Base-by-base conservation (phyloP, 2,329 filamentous ascomycete species). In the Fusarium xylarioides region DNA sequence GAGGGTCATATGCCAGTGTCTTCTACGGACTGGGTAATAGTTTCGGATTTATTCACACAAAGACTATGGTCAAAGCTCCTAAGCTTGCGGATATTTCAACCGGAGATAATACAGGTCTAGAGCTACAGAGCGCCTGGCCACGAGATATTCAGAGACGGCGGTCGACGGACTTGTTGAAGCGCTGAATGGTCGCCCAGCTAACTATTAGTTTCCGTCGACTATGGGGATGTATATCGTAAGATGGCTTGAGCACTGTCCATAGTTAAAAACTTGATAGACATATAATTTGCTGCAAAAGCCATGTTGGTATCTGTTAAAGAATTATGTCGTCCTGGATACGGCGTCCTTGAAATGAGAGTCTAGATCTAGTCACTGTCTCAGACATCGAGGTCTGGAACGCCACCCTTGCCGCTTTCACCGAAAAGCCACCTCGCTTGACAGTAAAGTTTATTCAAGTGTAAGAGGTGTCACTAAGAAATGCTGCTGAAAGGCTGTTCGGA, bases 331-430 rank as follows among this genome's bases (percentile, higher is more conserved):
- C 50, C 35, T n/a, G 12, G 23, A 18, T 34, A 54, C 38, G 46
- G 52, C 66, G 56, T 40, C n/a, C 16, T n/a, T n/a, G 18, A 26
- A 18, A 1, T 30, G 1, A 35, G 19, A 44, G 70, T 23, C 52
- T 58, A 56, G 70, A 63, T 58, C 43, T n/a, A 35, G 46, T 30
- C 16, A 40, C n/a, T 47, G 38, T 62, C 67, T 68, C 23, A 73
- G 67, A 74, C 47, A 58, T 30, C 19, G 46, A 46, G 40, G n/a
- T 28, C 18, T 43, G 53, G 34, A 55, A 63, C 62, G 66, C 70
- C 66, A 68, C 46, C 11, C 12, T 26, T 26, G 37, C 35, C 44
- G 56, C 67, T 54, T 62, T 74, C 52, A 43, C 26, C 26, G 19
- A 35, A 30, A 35, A 64, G 35, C 18, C 47, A 34, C 47, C 54